phyloP scores from a whole-genome alignment of 2,329 filamentous ascomycete species.

The Cladosporium sp. region DNA sequence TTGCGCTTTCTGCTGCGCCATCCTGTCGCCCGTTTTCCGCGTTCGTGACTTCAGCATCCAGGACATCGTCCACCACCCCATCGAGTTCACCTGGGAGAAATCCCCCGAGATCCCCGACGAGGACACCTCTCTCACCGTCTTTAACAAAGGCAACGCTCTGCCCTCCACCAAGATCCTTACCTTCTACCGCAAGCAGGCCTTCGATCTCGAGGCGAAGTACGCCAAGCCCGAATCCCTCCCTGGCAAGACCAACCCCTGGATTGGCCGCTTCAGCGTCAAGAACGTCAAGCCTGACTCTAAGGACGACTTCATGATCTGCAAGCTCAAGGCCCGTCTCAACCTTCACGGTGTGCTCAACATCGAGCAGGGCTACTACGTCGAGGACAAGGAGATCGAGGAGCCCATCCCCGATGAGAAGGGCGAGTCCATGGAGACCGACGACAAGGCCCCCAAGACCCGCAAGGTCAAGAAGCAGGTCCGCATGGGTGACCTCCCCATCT shows the following conservation, averaged over 20 bases:
- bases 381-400: conserved; percentile 96
- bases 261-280: conserved; percentile 97
- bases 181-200: conserved; percentile 97
- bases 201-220: conserved; percentile 93
- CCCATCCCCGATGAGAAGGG: conserved; percentile 70
- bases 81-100: conserved; percentile 99
- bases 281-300: conserved; percentile 88
- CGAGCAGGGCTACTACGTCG: conserved; percentile 94
- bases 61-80: conserved; percentile 96
- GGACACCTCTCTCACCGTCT: conserved; percentile 94
- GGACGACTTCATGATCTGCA: conserved; percentile 99
- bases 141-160: conserved; percentile 94
- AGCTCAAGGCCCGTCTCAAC: conserved; percentile 95
- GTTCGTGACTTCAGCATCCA: conserved; percentile 97
- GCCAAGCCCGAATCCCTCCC: conserved; percentile 80
- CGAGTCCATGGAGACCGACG: conserved; percentile 85
- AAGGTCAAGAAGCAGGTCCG: conserved; percentile 99
- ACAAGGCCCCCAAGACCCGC: conserved; percentile 71
- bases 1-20: conserved; percentile 95
- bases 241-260: conserved; percentile 88
- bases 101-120: conserved; percentile 96
- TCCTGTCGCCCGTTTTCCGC: conserved; percentile 94
- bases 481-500: conserved; percentile 90
- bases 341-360: conserved; percentile 94
- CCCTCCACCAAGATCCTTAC: conserved; percentile 98